Percentiles rank a stretch among this genome's conserved stretches.
These are phyloP conservation scores for Helminthosporium solani DNA, from an alignment of 2,329 filamentous ascomycete species.

Conservation along the genomic window DNA sequence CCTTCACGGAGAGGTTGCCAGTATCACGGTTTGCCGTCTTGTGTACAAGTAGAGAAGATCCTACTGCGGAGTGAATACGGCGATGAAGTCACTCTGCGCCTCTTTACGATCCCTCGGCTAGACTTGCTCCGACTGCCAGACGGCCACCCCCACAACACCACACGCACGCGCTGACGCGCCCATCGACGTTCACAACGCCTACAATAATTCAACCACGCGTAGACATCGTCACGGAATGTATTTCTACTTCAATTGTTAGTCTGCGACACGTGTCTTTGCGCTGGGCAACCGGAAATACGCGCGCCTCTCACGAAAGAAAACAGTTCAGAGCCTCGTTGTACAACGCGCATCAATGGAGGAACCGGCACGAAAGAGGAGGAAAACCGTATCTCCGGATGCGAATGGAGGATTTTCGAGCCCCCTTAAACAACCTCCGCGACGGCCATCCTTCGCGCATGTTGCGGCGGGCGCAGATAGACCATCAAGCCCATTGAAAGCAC, in stretches of 20 bases:
- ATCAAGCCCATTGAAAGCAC: conserved; percentile 30
- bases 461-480: conserved; percentile 29
- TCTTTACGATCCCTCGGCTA: conserved; percentile 28
- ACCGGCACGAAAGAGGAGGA: conserved; percentile 38
- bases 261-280: conserved; percentile 2
- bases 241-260: conserved; percentile 7
- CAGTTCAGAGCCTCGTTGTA: not conserved
- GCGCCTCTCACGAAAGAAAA: not conserved
- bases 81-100: conserved; percentile 38
- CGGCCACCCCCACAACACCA: conserved; percentile 18
- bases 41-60: too few species aligned
- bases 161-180: conserved; percentile 29
- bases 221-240: not conserved
- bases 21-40: not conserved
- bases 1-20: not conserved
- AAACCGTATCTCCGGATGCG: conserved; percentile 31
- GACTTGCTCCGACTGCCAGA: conserved; percentile 22
- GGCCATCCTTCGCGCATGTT: conserved; percentile 41
- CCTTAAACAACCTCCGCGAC: conserved; percentile 32
- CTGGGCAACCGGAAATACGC: not conserved
- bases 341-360: conserved; percentile 26
- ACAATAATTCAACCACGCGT: not conserved
- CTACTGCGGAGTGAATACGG: not conserved
- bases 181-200: conserved; percentile 3
- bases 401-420: conserved; percentile 22